Evolutionary conservation across 2,329 filamentous ascomycete genomes (phyloP), one percentile per base, ranked within the genome.

Genomic region (Aspergillus novofumigatus): DNA sequence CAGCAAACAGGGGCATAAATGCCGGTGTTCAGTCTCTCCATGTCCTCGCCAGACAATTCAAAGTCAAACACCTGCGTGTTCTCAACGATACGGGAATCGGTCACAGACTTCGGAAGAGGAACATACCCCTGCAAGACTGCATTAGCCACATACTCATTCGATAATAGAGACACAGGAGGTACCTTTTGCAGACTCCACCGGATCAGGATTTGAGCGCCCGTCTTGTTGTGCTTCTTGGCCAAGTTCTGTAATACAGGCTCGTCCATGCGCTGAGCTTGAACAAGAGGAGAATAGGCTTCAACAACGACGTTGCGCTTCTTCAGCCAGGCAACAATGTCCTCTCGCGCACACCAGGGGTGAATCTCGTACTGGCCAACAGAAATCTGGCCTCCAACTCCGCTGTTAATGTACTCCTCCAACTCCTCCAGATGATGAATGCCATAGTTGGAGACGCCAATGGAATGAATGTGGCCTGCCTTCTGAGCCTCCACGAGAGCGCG

Each of bases 291-390:
- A 60, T 80, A 81, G 5, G 78, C 78, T 79, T 91, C 81, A 14
- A 89, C 71, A 32, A 85, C 81, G 21, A 90, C 77, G 58, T 80
- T 80, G 20, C 85, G 80, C 72, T 86, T 80, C 61, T 80, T 73
- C 65, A 89, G 89, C 91, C 92, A 97, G 49, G 83, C 78, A 8
- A 87, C 86, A 59, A 97, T 91, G 67, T 96, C 91, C 23, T 81
- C 77, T n/a, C 92, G 81, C 8, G 86, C 81, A 45, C 92, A 84
- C 92, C 91, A 97, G 0, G 92, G 92, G 74, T 97, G 92, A 10
- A 97, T 77, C 75, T 97, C 92, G 75, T 89, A 91, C 75, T 96
- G 92, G 44, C 91, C 92, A 41, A 96, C 89, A 59, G 87, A 89
- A 67, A 96, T 82, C 44, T 90, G 78, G 25, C 90, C 90, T 3